Conservation (phyloP, 768 basidiomycete species). For the Leccinum arenicola region DNA sequence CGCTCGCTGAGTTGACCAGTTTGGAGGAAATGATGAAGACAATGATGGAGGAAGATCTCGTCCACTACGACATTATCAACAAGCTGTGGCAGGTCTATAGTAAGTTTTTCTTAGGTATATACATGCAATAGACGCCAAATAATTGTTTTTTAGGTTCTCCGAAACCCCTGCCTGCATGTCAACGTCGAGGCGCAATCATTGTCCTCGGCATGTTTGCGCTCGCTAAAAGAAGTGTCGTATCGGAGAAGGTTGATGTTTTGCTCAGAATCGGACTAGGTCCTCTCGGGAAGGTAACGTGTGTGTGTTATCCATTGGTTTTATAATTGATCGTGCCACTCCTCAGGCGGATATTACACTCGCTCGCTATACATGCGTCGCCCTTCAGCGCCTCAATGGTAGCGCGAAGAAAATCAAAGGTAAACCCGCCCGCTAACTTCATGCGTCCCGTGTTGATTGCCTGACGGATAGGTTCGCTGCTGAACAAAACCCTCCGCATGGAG, state of each 20-base stretch:
- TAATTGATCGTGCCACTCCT: neutral
- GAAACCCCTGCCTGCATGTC: conserved; percentile 70
- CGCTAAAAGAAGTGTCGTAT: conserved; percentile 74
- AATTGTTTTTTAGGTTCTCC: conserved; percentile 54
- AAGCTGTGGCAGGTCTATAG: conserved; percentile 98
- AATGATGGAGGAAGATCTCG: conserved; percentile 87
- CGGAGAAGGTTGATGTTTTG: conserved; percentile 80
- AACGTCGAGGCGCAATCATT: conserved; percentile 93
- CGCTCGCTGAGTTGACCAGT: conserved; percentile 92
- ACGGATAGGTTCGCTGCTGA: conserved; percentile 73
- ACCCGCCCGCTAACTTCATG: neutral
- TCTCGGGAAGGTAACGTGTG: conserved; percentile 64
- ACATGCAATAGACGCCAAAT: neutral
- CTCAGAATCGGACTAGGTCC: conserved; percentile 85
- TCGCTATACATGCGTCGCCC: conserved; percentile 88
- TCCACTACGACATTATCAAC: conserved; percentile 80
- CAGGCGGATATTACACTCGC: conserved; percentile 89
- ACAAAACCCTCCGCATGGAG: conserved; percentile 80
- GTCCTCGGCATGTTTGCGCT: conserved; percentile 96
- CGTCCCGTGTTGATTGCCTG: neutral
- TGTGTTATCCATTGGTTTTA: neutral
- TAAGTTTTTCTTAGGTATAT: conserved; percentile 36
- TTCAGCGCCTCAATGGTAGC: conserved; percentile 90
- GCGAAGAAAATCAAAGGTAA: conserved; percentile 96
- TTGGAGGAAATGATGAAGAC: conserved; percentile 95